A percentile compares a stretch with the other conserved stretches of the same genome.
These are phyloP conservation scores for Calonectria montana DNA, from an alignment of 2,329 filamentous ascomycete genomes.

Conservation along the genomic window DNA sequence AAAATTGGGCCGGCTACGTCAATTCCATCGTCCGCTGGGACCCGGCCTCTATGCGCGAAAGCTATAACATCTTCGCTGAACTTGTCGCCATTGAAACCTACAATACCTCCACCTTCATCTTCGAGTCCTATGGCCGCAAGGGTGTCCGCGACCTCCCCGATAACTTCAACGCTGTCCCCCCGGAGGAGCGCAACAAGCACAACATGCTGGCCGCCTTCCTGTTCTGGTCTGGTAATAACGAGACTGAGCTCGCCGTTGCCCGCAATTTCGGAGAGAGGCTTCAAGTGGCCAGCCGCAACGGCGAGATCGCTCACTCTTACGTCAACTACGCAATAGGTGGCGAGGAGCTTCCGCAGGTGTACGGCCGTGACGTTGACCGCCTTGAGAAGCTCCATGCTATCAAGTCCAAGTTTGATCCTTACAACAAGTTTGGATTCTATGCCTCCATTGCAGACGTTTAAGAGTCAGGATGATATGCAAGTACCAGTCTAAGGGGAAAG, in stretches of 20 bases:
- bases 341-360: neutral
- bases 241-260: neutral
- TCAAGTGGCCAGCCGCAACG: neutral
- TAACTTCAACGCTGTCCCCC: neutral
- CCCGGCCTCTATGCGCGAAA: neutral
- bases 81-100: neutral
- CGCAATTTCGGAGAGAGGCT: neutral
- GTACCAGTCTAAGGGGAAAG: neutral
- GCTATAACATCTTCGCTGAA: neutral
- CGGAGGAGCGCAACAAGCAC: neutral
- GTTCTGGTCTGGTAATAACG: neutral
- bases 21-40: neutral
- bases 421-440: constrained; percentile 1
- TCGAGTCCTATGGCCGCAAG: neutral
- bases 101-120: neutral
- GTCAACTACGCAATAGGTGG: neutral
- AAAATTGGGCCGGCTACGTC: neutral
- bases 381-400: neutral
- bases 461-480: neutral
- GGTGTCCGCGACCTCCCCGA: neutral
- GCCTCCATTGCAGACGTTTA: neutral
- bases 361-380: neutral
- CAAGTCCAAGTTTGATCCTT: neutral
- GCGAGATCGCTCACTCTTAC: neutral
- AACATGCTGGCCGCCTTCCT: neutral